Base-by-base conservation (phyloP, 1,284 basidiomycete genomes). In the Kalmanozyma brasiliensis region DNA sequence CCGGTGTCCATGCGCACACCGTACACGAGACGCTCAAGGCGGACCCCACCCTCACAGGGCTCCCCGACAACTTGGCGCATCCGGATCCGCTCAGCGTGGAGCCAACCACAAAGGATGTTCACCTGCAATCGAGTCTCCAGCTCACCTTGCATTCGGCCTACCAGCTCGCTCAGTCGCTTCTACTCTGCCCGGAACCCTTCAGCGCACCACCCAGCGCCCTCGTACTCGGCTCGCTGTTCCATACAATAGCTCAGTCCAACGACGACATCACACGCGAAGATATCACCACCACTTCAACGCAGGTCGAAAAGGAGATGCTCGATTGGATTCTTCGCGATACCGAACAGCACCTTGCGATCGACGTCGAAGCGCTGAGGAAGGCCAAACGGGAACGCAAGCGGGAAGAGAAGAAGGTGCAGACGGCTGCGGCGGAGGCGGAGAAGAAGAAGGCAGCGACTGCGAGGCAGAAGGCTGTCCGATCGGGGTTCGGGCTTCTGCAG, bases 311-410 rank as follows among this genome's bases (percentile, higher is more conserved):
- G 2, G 53, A 46, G 19, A 63, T 71, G 55, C 43, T 71, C 30
- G 44, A 61, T 35, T 71, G 58, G 58, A 51, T 71, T 24, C 57
- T 71, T 17, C 23, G 57, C 34, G 69, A 62, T 38, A 67, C 59
- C 3, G 44, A 60, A 26, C 30, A 67, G 10, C 44, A 55, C 34
- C 60, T 72, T 14, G 56, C 64, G 14, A 72, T 72, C 60, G 64
- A 72, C 20, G 52, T 72, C 10, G 69, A 72, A 37, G 64, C 69
- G 29, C 22, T 67, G n/a, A 36, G 69, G 11, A 67, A 67, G 32
- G 60, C 60, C 13, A 72, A 72, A 24, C 51, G 57, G 8, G 69
- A 72, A 4, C 53, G 59, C 14, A 72, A 64, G 41, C 63, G 57
- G 52, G 53, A 65, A 44, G 68, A 66, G 24, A 66, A 66, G 48